These are phyloP conservation scores for Cytospora leucostoma DNA, from an alignment of 2,329 filamentous ascomycete genomes.

Conservation along the genomic window DNA sequence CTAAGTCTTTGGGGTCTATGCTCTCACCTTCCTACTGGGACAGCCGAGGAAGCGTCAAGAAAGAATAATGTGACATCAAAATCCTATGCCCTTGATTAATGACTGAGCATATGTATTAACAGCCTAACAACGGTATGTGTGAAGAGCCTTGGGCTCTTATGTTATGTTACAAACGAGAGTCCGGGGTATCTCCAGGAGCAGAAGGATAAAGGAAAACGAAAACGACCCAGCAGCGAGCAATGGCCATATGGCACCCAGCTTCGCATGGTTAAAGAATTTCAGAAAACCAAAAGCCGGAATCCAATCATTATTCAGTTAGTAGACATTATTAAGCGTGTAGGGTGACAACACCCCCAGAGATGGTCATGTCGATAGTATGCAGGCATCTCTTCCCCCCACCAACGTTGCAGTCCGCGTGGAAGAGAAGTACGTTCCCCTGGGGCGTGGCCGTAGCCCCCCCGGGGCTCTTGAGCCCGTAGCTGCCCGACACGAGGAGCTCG, in stretches of 20 bases:
- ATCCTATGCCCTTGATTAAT: not conserved
- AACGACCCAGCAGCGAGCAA: not conserved
- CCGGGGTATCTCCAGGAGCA: slow-evolving; percentile 18
- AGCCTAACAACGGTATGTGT: not conserved
- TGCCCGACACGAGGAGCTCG: slow-evolving; percentile 16
- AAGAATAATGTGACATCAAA: too few relatives aligned
- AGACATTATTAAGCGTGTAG: slow-evolving; percentile 12
- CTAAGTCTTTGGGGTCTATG: too few relatives aligned
- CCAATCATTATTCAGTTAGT: not conserved
- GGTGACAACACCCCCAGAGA: slow-evolving; percentile 17
- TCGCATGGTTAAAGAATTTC: not conserved
- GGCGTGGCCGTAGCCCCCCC: slow-evolving; percentile 23
- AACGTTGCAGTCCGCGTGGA: slow-evolving; percentile 23
- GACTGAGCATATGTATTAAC: not conserved
- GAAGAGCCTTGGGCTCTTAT: not conserved
- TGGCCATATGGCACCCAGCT: not conserved
- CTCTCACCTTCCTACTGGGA: too few relatives aligned
- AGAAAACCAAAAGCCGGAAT: not conserved
- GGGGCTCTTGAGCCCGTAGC: slow-evolving; percentile 23
- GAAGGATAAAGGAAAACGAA: not conserved
- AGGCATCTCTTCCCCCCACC: slow-evolving; percentile 12
- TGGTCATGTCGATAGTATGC: slow-evolving; percentile 22
- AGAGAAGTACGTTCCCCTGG: slow-evolving; percentile 22
- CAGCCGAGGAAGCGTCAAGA: too few relatives aligned
- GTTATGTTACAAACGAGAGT: slow-evolving; percentile 19